A percentile compares a stretch with the other conserved stretches of the same genome.
Evolutionary conservation across 139 green algal genomes (phyloP).

Genomic region (Dunaliella sp.): DNA sequence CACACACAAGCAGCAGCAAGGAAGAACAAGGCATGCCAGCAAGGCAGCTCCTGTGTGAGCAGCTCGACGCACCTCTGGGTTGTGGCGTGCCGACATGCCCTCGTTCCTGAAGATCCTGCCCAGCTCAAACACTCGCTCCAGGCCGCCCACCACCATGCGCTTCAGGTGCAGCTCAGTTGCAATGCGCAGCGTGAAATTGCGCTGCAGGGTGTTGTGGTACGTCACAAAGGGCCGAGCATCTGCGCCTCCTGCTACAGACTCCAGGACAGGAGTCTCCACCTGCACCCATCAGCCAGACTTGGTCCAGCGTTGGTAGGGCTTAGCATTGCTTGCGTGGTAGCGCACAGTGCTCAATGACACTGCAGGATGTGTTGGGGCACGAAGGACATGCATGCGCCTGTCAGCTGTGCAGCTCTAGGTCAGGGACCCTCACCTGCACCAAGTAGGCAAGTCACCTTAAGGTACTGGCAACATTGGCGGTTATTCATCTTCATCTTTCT

Average conservation of each 20-base stretch:
- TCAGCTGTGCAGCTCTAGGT: not conserved
- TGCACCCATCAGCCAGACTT: slow-evolving; percentile 12
- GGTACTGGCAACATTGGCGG: too few species aligned
- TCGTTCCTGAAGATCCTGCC: slow-evolving; percentile 97
- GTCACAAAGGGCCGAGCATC: slow-evolving; percentile 96
- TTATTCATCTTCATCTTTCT: too few species aligned
- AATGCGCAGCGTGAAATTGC: slow-evolving; percentile 90
- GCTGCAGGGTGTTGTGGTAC: slow-evolving; percentile 90
- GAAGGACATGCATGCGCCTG: not conserved
- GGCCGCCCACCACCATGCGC: slow-evolving; percentile 66
- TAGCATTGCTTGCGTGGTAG: not conserved
- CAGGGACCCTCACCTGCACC: not conserved
- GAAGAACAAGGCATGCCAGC: not conserved
- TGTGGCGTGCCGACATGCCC: slow-evolving; percentile 90
- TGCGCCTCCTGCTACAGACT: slow-evolving; percentile 85
- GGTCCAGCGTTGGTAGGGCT: not conserved
- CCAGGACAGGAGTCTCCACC: slow-evolving; percentile 81
- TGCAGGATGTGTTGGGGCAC: not conserved
- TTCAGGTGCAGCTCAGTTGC: slow-evolving; percentile 99
- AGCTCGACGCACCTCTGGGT: slow-evolving; percentile 88
- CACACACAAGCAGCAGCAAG: too few species aligned
- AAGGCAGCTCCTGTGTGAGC: too few species aligned
- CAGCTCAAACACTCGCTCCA: slow-evolving; percentile 98
- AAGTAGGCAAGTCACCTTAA: not conserved
- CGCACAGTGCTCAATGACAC: not conserved